Conservation (phyloP, 768 basidiomycete species). For the Suillus weaverae region DNA sequence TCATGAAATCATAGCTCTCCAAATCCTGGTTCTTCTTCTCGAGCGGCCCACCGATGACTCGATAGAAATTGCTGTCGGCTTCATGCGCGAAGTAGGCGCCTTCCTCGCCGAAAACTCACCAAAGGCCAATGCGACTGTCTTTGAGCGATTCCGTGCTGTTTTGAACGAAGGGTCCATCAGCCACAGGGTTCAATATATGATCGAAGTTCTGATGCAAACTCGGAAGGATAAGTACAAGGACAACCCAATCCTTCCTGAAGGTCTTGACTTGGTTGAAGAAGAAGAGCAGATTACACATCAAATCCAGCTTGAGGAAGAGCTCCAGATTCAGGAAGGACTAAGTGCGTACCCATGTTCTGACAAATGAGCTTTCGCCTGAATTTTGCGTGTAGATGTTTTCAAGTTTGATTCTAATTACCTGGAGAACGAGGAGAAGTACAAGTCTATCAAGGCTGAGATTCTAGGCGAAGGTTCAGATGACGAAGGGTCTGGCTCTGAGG, state of each 20-base stretch:
- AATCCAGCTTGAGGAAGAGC: slow-evolving; percentile 87
- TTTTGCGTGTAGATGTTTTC: slow-evolving; percentile 74
- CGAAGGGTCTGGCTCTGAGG: slow-evolving; percentile 62
- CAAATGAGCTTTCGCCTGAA: slow-evolving; percentile 10
- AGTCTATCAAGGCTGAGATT: slow-evolving; percentile 88
- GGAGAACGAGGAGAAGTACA: slow-evolving; percentile 94
- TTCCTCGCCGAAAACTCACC: slow-evolving; percentile 92
- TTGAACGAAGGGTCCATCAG: slow-evolving; percentile 94
- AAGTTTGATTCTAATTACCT: slow-evolving; percentile 86
- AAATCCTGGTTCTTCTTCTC: slow-evolving; percentile 93
- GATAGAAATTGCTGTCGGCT: slow-evolving; percentile 97
- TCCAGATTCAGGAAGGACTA: slow-evolving; percentile 91
- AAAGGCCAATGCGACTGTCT: slow-evolving; percentile 92
- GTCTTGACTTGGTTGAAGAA: slow-evolving; percentile 94
- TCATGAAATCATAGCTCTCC: slow-evolving; percentile 90
- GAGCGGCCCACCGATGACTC: slow-evolving; percentile 96
- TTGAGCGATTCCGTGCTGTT: slow-evolving; percentile 95
- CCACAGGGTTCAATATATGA: slow-evolving; percentile 98
- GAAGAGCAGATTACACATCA: slow-evolving; percentile 98
- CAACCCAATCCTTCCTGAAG: slow-evolving; percentile 92
- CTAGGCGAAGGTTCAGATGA: slow-evolving; percentile 84
- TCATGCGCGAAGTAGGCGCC: slow-evolving; percentile 96
- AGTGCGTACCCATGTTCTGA: slow-evolving; percentile 47
- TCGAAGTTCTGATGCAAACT: slow-evolving; percentile 98
- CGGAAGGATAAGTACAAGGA: slow-evolving; percentile 99